These are phyloP conservation scores for Ceriops zippeliana DNA, from an alignment of 345 rosid species.

Conservation along the genomic window DNA sequence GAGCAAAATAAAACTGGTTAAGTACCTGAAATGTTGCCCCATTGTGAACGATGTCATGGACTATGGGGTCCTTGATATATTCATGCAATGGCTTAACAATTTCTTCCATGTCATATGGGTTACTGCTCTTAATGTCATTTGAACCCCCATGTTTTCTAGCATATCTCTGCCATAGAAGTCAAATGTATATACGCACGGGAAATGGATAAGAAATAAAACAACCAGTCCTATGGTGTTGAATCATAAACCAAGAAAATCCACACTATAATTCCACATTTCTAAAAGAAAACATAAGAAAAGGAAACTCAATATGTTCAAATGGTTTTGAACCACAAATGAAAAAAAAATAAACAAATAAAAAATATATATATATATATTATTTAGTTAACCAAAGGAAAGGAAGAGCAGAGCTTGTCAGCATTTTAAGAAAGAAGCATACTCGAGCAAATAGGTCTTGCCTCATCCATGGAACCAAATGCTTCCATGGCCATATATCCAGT, in stretches of 20 bases:
- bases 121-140: slow-evolving; percentile 34
- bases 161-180: slow-evolving; percentile 55
- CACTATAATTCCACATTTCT: too few relatives aligned
- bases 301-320: background rate
- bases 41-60: slow-evolving; percentile 80
- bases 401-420: background rate
- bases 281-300: too few relatives aligned
- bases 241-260: background rate
- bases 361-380: background rate
- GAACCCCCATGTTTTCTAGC: slow-evolving; percentile 47
- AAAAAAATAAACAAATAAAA: slow-evolving; percentile 1
- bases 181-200: background rate
- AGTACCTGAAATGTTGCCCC: slow-evolving; percentile 93
- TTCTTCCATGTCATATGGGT: slow-evolving; percentile 76
- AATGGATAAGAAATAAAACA: too few relatives aligned
- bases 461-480: slow-evolving; percentile 96
- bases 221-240: background rate
- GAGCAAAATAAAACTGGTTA: slow-evolving; percentile 12
- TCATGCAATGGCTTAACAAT: slow-evolving; percentile 76
- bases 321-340: background rate
- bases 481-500: slow-evolving; percentile 99
- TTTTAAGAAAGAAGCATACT: slow-evolving; percentile 42
- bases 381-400: background rate
- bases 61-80: slow-evolving; percentile 62
- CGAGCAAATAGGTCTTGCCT: slow-evolving; percentile 86